phyloP scores from a whole-genome alignment of 2,329 filamentous ascomycete species.

The Alternaria incomplexa region DNA sequence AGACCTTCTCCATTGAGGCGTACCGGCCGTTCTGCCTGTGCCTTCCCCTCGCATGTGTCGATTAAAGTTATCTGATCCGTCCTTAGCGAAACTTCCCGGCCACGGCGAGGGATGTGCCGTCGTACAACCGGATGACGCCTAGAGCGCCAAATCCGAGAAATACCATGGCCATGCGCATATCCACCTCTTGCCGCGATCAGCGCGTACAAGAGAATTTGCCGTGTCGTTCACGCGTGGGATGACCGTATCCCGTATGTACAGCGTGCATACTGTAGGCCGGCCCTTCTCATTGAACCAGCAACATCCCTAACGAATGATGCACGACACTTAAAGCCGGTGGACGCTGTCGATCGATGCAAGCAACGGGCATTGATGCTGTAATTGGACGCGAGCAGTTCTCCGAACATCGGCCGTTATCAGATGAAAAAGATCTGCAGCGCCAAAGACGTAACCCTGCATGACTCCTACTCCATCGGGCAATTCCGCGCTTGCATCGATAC shows the following conservation, averaged over 20 bases:
- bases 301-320: conserved; percentile 10
- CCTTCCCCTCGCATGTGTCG: conserved; percentile 16
- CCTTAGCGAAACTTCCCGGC: conserved; percentile 22
- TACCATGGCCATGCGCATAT: not conserved
- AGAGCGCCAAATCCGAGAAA: not conserved
- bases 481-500: conserved; percentile 19
- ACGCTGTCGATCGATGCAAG: conserved; percentile 7
- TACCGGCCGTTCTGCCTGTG: conserved; percentile 5
- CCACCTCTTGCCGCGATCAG: conserved; percentile 11
- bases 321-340: conserved; percentile 1
- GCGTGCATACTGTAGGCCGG: conserved; percentile 7
- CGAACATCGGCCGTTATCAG: conserved; percentile 43
- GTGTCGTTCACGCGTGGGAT: not conserved
- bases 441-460: conserved; percentile 34
- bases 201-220: not conserved
- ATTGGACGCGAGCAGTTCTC: conserved; percentile 11
- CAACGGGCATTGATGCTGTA: not conserved
- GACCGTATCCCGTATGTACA: conserved; percentile 9
- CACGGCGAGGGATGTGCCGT: not conserved
- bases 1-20: not conserved
- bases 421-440: conserved; percentile 26
- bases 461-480: conserved; percentile 24
- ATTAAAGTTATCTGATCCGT: conserved; percentile 33
- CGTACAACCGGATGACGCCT: not conserved
- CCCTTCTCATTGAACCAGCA: conserved; percentile 8